These are phyloP conservation scores for Solanum rostratum DNA, from an alignment of 257 asterid species.

Conservation along the genomic window DNA sequence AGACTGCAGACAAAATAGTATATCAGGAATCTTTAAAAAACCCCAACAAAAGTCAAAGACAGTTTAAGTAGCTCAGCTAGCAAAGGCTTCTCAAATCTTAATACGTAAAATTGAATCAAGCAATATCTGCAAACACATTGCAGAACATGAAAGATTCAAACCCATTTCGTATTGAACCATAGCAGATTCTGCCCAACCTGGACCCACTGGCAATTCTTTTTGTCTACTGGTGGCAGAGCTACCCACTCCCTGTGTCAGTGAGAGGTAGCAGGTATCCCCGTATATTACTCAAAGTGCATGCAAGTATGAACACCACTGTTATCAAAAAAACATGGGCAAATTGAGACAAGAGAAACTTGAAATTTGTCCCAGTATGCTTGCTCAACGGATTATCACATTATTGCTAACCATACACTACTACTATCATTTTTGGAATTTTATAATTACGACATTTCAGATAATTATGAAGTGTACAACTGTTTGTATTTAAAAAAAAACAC, in stretches of 20 bases:
- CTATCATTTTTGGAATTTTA: not conserved
- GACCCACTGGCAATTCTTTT: not conserved
- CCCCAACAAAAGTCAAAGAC: not conserved
- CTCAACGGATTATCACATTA: not conserved
- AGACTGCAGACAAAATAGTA: slow-evolving; percentile 36
- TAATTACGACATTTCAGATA: not conserved
- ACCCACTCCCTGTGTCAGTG: not conserved
- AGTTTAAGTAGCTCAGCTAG: not conserved
- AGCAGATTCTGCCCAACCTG: not conserved
- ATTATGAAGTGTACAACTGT: not conserved
- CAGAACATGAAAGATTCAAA: not conserved
- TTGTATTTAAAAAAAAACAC: not conserved
- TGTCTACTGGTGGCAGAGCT: not conserved
- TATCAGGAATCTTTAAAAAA: not conserved
- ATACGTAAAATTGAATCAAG: not conserved
- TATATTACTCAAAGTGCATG: not conserved
- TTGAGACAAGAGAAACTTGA: not conserved
- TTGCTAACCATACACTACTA: not conserved
- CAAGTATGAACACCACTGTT: not conserved
- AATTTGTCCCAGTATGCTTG: not conserved
- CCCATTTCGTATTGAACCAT: not conserved
- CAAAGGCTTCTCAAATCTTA: not conserved
- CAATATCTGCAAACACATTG: not conserved
- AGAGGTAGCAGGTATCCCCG: not conserved
- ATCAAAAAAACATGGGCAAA: not conserved